Percentiles rank a stretch among this genome's conserved stretches.
Conservation (phyloP, 228 moss, liverwort and hornwort genomes). For the Sphagnum magellanicum region DNA sequence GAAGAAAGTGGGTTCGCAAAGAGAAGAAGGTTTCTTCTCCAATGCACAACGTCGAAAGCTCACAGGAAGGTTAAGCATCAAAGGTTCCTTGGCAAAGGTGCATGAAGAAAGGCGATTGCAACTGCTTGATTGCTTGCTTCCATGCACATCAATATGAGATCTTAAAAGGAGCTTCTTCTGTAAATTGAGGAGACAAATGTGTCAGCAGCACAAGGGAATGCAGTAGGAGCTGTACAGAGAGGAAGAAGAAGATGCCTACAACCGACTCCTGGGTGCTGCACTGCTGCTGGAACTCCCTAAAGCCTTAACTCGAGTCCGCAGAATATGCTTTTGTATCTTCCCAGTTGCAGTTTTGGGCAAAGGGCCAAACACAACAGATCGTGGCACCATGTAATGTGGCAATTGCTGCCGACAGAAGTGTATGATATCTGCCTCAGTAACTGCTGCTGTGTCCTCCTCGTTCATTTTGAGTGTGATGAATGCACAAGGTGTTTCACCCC, state of each 20-base stretch:
- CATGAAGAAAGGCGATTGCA: no score
- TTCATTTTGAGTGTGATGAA: slow-evolving; percentile 22
- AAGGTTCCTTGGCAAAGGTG: no score
- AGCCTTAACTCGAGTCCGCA: slow-evolving; percentile 36
- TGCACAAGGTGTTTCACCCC: slow-evolving; percentile 60
- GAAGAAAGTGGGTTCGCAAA: no score
- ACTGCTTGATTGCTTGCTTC: no score
- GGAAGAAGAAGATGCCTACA: slow-evolving; percentile 3
- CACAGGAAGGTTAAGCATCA: no score
- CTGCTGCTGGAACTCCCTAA: slow-evolving; percentile 22
- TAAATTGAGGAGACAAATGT: no score
- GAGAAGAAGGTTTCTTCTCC: no score
- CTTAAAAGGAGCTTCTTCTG: no score
- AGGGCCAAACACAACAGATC: slow-evolving; percentile 50
- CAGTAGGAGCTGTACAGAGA: no score
- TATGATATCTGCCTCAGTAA: slow-evolving; percentile 38
- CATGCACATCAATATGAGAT: no score
- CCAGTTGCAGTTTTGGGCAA: slow-evolving; percentile 39
- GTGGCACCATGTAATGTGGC: slow-evolving; percentile 51
- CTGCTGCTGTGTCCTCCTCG: slow-evolving; percentile 3
- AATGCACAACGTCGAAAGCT: no score
- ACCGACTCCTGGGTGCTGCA: slow-evolving; percentile 13
- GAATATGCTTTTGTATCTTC: slow-evolving; percentile 40
- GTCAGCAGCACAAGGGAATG: no score
- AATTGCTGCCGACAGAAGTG: slow-evolving; percentile 34